Evolutionary conservation across 352 stramenopile genomes (phyloP).

Genomic region (Lagenidium sp.): DNA sequence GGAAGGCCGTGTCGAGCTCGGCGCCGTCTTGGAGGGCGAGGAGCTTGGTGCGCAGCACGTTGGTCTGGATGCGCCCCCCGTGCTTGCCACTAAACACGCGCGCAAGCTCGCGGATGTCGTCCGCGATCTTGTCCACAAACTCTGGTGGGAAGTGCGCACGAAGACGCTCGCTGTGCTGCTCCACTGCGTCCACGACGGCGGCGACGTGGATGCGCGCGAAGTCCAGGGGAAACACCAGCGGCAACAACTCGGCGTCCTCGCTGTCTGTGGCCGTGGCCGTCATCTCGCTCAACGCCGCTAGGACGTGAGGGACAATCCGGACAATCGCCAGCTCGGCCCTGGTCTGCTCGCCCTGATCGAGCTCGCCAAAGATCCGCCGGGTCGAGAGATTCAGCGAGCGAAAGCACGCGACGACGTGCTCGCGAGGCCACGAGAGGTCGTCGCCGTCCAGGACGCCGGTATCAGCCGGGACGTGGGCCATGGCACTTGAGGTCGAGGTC

Average conservation of each 20-base stretch:
- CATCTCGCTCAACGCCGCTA: not conserved
- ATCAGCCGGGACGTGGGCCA: no score
- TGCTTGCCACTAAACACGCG: not conserved
- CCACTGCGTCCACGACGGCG: conserved; percentile 16
- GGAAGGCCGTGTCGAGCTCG: conserved; percentile 4
- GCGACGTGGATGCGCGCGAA: conserved; percentile 8
- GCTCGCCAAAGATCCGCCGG: conserved; percentile 13
- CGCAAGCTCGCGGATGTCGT: conserved; percentile 16
- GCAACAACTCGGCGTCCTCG: no score
- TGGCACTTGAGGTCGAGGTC: not conserved
- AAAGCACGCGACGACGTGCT: conserved; percentile 12
- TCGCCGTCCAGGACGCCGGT: no score
- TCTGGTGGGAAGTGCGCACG: conserved; percentile 10
- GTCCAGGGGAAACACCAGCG: conserved; percentile 15
- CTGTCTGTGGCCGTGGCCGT: not conserved
- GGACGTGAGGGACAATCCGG: conserved; percentile 6
- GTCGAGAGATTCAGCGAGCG: conserved; percentile 22
- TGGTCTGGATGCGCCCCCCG: not conserved
- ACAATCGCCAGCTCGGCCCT: conserved; percentile 7
- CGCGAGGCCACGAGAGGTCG: no score
- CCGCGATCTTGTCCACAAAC: conserved; percentile 16
- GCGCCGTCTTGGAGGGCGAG: not conserved
- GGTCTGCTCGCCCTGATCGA: conserved; percentile 2
- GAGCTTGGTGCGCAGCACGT: not conserved
- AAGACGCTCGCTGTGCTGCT: conserved; percentile 16